These are phyloP conservation scores for Echria macrotheca DNA, from an alignment of 495 filamentous ascomycete genomes.

Conservation along the genomic window DNA sequence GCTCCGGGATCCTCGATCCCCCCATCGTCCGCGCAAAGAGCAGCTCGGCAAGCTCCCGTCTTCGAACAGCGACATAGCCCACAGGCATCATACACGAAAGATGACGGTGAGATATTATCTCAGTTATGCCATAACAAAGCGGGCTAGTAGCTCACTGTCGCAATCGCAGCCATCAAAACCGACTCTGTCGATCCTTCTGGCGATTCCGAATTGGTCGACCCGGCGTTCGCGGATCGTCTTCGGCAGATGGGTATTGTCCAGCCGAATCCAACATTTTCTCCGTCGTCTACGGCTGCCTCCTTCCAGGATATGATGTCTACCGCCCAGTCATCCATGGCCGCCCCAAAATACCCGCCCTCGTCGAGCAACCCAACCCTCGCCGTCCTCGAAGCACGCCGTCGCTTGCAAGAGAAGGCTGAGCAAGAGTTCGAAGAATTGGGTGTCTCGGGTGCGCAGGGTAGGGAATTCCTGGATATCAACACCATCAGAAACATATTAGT, in stretches of 20 bases:
- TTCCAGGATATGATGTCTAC: constrained; percentile 9
- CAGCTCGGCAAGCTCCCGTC: constrained; percentile 10
- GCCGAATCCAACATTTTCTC: constrained; percentile 42
- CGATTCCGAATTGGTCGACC: constrained; percentile 22
- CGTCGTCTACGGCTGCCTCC: constrained; percentile 36
- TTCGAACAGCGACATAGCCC: constrained; percentile 15
- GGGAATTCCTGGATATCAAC: constrained; percentile 36
- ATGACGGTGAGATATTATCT: constrained; percentile 28
- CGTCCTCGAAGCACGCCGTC: constrained; percentile 35
- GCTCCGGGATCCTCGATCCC: constrained; percentile 25
- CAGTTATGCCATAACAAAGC: not conserved
- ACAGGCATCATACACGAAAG: constrained; percentile 28
- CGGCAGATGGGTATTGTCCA: constrained; percentile 42
- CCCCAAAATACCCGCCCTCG: constrained; percentile 24
- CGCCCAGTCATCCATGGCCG: not conserved
- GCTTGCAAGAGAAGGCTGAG: constrained; percentile 31
- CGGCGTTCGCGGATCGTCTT: constrained; percentile 36
- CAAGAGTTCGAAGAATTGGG: constrained; percentile 33
- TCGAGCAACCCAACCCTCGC: constrained; percentile 34
- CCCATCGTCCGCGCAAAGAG: constrained; percentile 14
- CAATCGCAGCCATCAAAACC: constrained; percentile 23
- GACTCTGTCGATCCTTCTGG: constrained; percentile 22
- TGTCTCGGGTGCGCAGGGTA: constrained; percentile 20
- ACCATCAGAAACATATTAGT: constrained; percentile 33
- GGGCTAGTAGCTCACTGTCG: not conserved